A percentile compares a stretch with the other conserved stretches of the same genome.
phyloP scores from a whole-genome alignment of 345 rosid species.

The Nephelium lappaceum region DNA sequence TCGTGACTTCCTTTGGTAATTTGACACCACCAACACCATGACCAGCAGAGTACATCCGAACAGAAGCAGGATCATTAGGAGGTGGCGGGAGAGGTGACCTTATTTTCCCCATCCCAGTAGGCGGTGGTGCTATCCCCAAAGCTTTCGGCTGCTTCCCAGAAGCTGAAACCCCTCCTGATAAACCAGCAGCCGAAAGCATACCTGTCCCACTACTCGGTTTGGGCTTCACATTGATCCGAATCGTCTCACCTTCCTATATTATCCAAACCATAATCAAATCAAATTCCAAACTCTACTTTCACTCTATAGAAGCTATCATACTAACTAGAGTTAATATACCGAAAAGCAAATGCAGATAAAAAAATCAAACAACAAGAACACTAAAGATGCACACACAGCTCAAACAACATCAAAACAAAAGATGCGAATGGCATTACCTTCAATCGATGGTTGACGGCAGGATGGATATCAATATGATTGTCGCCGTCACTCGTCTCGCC shows the following conservation, averaged over 20 bases:
- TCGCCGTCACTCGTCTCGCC: conserved; percentile 67
- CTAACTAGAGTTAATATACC: neutral
- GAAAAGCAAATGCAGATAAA: neutral
- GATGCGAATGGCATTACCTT: conserved; percentile 49
- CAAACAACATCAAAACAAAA: neutral
- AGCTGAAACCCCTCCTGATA: conserved; percentile 55
- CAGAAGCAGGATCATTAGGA: conserved; percentile 79
- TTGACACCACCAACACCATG: conserved; percentile 22
- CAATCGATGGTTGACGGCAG: conserved; percentile 93
- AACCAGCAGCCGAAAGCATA: conserved; percentile 93
- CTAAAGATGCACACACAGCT: neutral
- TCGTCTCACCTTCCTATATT: conserved; percentile 97
- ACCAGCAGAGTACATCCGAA: conserved; percentile 46
- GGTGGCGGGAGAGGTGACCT: conserved; percentile 94
- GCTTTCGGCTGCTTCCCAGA: conserved; percentile 65
- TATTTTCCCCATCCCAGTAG: conserved; percentile 53
- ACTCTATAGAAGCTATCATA: neutral
- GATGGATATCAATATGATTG: conserved; percentile 85
- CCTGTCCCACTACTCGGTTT: conserved; percentile 87
- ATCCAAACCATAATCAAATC: conserved; percentile 9
- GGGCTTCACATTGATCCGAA: conserved; percentile 91
- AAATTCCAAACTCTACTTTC: neutral
- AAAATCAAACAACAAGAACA: neutral
- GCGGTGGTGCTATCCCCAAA: conserved; percentile 82
- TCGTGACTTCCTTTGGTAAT: conserved; percentile 38